Percentiles rank a stretch among this genome's conserved stretches.
These are phyloP conservation scores for Candida buenavistaensis DNA, from an alignment of 1,139 yeast genomes.

Conservation along the genomic window DNA sequence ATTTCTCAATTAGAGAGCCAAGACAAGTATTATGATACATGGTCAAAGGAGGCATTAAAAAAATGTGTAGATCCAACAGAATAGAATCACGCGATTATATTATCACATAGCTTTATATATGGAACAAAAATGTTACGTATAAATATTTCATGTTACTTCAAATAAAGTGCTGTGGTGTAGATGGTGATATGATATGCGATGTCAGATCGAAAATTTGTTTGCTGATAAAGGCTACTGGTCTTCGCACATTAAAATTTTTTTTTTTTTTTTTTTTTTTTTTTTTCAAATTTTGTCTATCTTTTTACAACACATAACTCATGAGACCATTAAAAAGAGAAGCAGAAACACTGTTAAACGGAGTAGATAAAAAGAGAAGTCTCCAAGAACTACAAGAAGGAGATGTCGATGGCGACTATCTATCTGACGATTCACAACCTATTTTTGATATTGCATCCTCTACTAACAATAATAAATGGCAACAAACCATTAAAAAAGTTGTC, in stretches of 20 bases:
- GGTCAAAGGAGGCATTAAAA: conserved; percentile 21
- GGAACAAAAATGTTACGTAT: too few species aligned
- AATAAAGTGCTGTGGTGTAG: too few species aligned
- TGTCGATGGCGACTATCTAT: conserved; percentile 16
- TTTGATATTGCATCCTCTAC: conserved; percentile 15
- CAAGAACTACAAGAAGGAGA: conserved; percentile 5
- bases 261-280: neutral
- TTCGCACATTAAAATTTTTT: too few species aligned
- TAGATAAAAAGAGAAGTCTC: conserved; percentile 10
- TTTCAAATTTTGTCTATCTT: neutral
- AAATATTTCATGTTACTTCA: too few species aligned
- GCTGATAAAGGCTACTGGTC: too few species aligned
- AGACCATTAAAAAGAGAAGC: conserved; percentile 19
- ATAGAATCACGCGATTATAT: neutral
- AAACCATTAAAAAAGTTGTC: conserved; percentile 79
- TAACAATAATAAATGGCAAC: conserved; percentile 58
- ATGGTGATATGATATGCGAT: too few species aligned
- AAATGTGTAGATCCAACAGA: conserved; percentile 2
- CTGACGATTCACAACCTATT: conserved; percentile 15
- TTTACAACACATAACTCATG: neutral
- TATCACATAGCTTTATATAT: too few species aligned
- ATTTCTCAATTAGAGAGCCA: conserved; percentile 31
- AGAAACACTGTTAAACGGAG: conserved; percentile 14
- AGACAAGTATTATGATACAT: conserved; percentile 29
- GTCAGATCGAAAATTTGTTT: too few species aligned